Conservation (phyloP, 2,329 filamentous ascomycete genomes). For the Pseudogymnoascus sp. region DNA sequence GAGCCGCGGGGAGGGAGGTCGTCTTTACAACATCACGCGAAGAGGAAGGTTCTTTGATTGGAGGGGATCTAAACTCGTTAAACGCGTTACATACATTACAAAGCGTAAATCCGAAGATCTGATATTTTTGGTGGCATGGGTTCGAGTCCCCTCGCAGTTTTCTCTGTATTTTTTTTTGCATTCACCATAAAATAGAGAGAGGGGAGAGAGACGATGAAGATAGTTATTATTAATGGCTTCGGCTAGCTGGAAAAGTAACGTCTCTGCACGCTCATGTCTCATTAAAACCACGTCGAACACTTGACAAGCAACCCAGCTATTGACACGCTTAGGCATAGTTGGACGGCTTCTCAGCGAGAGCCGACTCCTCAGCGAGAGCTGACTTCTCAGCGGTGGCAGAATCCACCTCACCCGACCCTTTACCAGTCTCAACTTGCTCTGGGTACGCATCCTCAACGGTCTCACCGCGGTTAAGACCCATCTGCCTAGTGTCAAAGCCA, state of each 20-base stretch:
- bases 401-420: background rate
- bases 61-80: slow-evolving; percentile 1
- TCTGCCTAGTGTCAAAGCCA: slow-evolving; percentile 64
- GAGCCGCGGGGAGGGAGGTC: background rate
- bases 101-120: slow-evolving; percentile 6
- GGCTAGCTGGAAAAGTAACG: background rate
- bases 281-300: background rate
- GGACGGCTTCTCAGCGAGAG: background rate
- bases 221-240: slow-evolving; percentile 2
- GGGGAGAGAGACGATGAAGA: background rate
- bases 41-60: background rate
- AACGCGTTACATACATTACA: slow-evolving; percentile 1
- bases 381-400: background rate
- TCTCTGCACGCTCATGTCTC: background rate
- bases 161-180: background rate
- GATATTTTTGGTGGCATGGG: slow-evolving; percentile 5
- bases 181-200: background rate
- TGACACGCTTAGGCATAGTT: background rate
- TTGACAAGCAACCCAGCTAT: background rate
- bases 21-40: background rate
- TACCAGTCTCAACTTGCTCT: background rate
- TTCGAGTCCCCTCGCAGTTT: background rate
- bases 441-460: slow-evolving; percentile 2
- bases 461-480: slow-evolving; percentile 36
- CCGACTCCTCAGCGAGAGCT: background rate